These are phyloP conservation scores for Saraca asoca DNA, from an alignment of 331 rosid genomes.

Conservation along the genomic window DNA sequence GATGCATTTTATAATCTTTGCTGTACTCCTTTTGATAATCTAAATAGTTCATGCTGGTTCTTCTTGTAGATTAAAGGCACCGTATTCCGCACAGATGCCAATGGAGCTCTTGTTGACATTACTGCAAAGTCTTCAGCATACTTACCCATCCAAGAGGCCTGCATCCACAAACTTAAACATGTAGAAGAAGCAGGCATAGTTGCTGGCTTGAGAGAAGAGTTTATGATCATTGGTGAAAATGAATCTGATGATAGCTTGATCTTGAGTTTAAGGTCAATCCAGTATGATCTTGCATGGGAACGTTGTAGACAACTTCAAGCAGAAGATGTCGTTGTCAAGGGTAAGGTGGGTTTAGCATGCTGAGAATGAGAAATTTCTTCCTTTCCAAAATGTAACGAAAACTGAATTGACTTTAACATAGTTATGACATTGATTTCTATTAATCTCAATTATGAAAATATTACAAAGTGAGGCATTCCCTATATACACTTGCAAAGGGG, in stretches of 20 bases:
- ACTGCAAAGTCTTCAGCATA: conserved; percentile 76
- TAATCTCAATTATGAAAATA: background rate
- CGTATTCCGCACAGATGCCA: conserved; percentile 59
- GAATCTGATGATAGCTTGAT: conserved; percentile 71
- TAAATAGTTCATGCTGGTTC: conserved; percentile 17
- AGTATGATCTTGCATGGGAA: conserved; percentile 81
- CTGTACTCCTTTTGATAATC: background rate
- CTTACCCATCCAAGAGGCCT: conserved; percentile 70
- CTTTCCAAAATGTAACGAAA: conserved; percentile 9
- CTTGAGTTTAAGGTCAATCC: conserved; percentile 69
- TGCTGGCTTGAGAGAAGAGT: conserved; percentile 68
- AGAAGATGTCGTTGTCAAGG: conserved; percentile 84
- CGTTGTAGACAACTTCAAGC: conserved; percentile 87
- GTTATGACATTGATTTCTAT: conserved; percentile 2
- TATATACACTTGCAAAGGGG: background rate
- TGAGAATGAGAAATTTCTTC: conserved; percentile 1
- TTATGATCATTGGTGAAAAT: conserved; percentile 69
- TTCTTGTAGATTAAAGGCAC: conserved; percentile 71
- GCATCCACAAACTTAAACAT: conserved; percentile 60
- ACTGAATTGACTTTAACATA: conserved; percentile 18
- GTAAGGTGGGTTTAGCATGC: conserved; percentile 65
- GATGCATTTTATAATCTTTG: background rate
- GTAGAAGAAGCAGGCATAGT: conserved; percentile 76
- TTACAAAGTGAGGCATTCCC: conserved; percentile 20
- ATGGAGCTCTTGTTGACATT: conserved; percentile 78